Conservation (phyloP, 225 moss, liverwort and hornwort genomes). For the Lunularia cruciata region DNA sequence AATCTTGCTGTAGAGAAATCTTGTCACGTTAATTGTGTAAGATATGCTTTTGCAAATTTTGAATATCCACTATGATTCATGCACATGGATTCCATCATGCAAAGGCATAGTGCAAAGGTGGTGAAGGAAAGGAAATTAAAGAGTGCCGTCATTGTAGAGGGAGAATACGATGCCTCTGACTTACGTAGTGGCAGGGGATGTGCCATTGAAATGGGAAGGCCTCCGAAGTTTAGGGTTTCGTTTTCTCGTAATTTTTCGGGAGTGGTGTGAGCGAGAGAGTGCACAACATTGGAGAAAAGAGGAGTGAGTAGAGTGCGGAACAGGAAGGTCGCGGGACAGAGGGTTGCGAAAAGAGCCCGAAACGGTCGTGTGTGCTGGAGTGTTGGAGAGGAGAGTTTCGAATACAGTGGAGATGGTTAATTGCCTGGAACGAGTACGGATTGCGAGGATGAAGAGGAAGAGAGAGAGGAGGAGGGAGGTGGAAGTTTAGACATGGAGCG, state of each 20-base stretch:
- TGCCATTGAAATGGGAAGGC: not conserved
- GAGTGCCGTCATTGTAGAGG: not conserved
- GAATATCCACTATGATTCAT: no score
- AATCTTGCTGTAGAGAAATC: no score
- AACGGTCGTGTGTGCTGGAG: not conserved
- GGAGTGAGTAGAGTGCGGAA: slow-evolving; percentile 9
- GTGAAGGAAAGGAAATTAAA: no score
- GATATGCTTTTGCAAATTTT: no score
- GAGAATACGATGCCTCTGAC: not conserved
- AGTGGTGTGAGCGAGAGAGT: not conserved
- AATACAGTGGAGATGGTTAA: not conserved
- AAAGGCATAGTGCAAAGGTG: no score
- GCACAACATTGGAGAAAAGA: not conserved
- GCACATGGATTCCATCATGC: no score
- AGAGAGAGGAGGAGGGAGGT: slow-evolving; percentile 10
- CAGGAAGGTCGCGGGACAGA: no score
- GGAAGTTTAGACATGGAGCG: slow-evolving; percentile 42
- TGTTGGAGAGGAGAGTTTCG: not conserved
- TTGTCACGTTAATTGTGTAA: no score
- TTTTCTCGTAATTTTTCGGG: slow-evolving; percentile 4
- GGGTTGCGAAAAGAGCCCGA: not conserved
- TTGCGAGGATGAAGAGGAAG: slow-evolving; percentile 31
- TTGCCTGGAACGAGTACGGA: slow-evolving; percentile 1
- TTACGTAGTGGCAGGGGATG: not conserved
- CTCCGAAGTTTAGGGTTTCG: slow-evolving; percentile 23